Base-by-base conservation (phyloP, 1,139 yeast genomes). In the Tardiomyces depauwii region DNA sequence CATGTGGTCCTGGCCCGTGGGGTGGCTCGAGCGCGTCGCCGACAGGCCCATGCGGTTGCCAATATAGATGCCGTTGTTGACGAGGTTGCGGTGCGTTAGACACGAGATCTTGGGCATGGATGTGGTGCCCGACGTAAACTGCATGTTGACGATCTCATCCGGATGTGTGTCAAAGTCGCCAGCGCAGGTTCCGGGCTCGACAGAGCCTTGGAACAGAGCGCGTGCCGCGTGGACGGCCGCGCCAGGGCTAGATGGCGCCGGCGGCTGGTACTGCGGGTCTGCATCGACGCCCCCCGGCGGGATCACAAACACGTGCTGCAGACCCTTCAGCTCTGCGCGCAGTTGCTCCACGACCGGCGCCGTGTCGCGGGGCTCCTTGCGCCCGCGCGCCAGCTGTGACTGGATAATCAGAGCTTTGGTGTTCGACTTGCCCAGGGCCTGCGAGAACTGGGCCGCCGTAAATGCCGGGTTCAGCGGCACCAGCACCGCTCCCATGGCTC, bases 401-500 rank as follows among this genome's bases (percentile, higher is more conserved):
- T 55, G 63, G 38, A 60, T 57, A 18, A 62, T 54, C 32, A 62
- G 53, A 2, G 50, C 58, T 25, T 49, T 54, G 13, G 61, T 49
- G 16, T 54, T 55, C n/a, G 61, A 51, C 18, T 53, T 49, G n/a
- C 45, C 49, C 41, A 62, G 43, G 1, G 64, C 66, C 7, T 55
- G 48, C 13, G 50, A 51, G 47, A 58, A 54, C 51, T 62, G 66
- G 16, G 53, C 48, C 38, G 53, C 55, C 0, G 65, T 61, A 46
- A 61, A 62, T 1, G 65, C 63, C 2, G 65, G 64, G 48, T 62
- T 62, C 41, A 62, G 46, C 2, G 66, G 65, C 1, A 62, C 62
- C 45, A 60, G 51, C 12, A 62, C 53, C 4, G 63, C 62, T 1
- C 66, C 66, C 3, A 60, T 44, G 44, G 57, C 56, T 14, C 59